Percentiles rank a stretch among this genome's conserved stretches.
These are phyloP conservation scores for Fusarium armeniacum DNA, from an alignment of 2,329 filamentous ascomycete genomes.

Conservation along the genomic window DNA sequence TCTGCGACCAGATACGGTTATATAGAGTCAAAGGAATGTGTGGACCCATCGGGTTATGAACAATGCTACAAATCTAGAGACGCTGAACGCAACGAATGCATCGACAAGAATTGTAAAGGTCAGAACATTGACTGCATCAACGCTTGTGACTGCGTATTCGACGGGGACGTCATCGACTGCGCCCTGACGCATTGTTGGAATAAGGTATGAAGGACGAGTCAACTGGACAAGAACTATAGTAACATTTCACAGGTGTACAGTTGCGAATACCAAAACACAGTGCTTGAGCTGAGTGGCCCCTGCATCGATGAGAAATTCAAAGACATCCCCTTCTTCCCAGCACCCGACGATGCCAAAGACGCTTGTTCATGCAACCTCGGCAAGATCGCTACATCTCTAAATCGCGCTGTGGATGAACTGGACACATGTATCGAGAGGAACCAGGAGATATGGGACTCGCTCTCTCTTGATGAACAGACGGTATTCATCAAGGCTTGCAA, in stretches of 20 bases:
- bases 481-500: conserved; percentile 1
- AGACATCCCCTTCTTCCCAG: not conserved
- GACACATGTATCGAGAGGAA: not conserved
- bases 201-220: not conserved
- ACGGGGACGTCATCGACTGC: not conserved
- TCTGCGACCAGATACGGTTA: not conserved
- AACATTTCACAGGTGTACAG: not conserved
- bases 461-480: not conserved
- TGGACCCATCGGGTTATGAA: not conserved
- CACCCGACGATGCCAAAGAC: not conserved
- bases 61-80: not conserved
- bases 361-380: conserved; percentile 3
- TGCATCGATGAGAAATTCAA: not conserved
- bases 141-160: not conserved
- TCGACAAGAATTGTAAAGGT: not conserved
- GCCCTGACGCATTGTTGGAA: not conserved
- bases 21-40: not conserved
- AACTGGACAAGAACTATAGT: not conserved
- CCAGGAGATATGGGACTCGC: not conserved
- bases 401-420: not conserved
- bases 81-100: not conserved
- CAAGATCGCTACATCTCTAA: not conserved
- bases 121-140: not conserved
- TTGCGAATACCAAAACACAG: conserved; percentile 1
- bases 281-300: not conserved